These are phyloP conservation scores for Vanderwaltozyma tropicalis DNA, from an alignment of 805 yeast species.

Conservation along the genomic window DNA sequence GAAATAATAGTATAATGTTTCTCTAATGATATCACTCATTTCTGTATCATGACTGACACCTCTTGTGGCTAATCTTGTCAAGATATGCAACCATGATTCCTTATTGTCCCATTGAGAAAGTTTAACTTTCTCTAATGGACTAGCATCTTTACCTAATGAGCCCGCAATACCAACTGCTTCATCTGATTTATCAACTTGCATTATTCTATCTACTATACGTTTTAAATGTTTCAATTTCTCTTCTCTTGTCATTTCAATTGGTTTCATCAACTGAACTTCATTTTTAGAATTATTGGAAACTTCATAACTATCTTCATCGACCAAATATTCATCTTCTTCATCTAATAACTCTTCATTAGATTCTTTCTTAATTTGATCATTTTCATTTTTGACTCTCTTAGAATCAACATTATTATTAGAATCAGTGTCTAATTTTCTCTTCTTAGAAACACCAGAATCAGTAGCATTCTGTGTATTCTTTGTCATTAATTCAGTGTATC, in stretches of 20 bases:
- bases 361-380: constrained; percentile 10
- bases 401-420: constrained; percentile 6
- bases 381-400: constrained; percentile 3
- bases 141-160: constrained; percentile 11
- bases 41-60: constrained; percentile 45
- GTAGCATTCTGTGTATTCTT: constrained; percentile 9
- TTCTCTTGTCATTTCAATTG: constrained; percentile 39
- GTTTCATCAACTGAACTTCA: constrained; percentile 22
- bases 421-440: constrained; percentile 16
- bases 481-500: constrained; percentile 44
- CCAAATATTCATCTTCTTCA: constrained; percentile 24
- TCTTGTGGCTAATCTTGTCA: constrained; percentile 72
- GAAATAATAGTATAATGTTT: constrained; percentile 61
- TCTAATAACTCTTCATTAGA: constrained; percentile 24
- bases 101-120: constrained; percentile 46
- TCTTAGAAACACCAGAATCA: constrained; percentile 3
- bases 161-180: constrained; percentile 8
- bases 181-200: constrained; percentile 10
- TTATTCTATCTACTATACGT: constrained; percentile 7
- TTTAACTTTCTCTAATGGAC: constrained; percentile 17
- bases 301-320: constrained; percentile 29
- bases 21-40: constrained; percentile 54
- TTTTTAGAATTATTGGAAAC: constrained; percentile 3
- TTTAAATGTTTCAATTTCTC: constrained; percentile 48
- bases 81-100: constrained; percentile 66